Conservation (phyloP, 805 yeast genomes). For the Lachancea lanzarotensis region DNA sequence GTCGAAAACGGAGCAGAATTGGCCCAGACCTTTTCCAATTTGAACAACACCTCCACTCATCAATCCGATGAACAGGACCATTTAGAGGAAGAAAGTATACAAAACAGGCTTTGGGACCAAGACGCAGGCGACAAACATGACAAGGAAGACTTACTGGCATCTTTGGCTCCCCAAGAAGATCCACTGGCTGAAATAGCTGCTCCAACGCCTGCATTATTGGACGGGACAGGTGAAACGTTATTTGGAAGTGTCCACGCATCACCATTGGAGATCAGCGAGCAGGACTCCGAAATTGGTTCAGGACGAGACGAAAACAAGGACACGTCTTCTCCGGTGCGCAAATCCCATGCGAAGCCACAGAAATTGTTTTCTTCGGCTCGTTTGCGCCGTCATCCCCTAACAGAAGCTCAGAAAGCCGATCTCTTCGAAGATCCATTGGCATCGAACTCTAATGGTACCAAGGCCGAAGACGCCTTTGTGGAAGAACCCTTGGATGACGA, state of each 20-base stretch:
- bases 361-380: conserved; percentile 45
- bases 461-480: conserved; percentile 27
- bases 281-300: conserved; percentile 10
- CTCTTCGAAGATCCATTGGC: conserved; percentile 30
- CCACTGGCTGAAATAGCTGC: conserved; percentile 41
- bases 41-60: neutral
- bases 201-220: conserved; percentile 25
- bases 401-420: conserved; percentile 22
- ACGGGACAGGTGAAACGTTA: conserved; percentile 31
- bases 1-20: conserved; percentile 11
- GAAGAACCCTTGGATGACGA: conserved; percentile 25
- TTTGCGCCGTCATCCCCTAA: conserved; percentile 33
- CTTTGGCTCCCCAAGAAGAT: conserved; percentile 27
- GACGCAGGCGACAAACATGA: neutral
- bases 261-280: conserved; percentile 14
- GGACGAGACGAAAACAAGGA: conserved; percentile 7
- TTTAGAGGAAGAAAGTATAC: neutral
- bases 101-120: neutral
- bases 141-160: conserved; percentile 17
- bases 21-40: conserved; percentile 16
- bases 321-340: conserved; percentile 34
- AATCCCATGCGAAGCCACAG: conserved; percentile 34
- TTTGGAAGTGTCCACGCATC: conserved; percentile 27
- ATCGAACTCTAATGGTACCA: conserved; percentile 27
- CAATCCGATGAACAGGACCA: conserved; percentile 16